Percentiles rank a stretch among this genome's conserved stretches.
phyloP scores from a whole-genome alignment of 139 green algal species.

The Volvox africanus region DNA sequence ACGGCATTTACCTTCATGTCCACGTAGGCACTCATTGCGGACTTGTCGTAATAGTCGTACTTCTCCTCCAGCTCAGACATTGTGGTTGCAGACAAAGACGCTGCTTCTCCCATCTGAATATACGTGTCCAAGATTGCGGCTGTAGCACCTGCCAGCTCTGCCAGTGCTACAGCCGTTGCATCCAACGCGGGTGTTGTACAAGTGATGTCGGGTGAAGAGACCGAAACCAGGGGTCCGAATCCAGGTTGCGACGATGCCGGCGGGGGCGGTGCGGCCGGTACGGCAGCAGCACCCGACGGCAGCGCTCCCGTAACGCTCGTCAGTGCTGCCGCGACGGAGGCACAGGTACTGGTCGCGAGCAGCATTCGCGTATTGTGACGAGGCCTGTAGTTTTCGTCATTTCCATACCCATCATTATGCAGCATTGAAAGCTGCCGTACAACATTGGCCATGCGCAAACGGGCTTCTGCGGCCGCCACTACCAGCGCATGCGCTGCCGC shows the following conservation, averaged over 20 bases:
- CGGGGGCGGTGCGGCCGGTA: background rate
- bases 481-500: background rate
- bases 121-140: background rate
- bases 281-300: background rate
- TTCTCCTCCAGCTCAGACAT: background rate
- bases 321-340: background rate
- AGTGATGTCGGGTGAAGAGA: background rate
- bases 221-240: background rate
- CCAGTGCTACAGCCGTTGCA: background rate
- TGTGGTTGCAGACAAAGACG: background rate
- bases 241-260: too few species aligned
- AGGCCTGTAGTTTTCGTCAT: background rate
- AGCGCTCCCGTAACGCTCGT: background rate
- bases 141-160: background rate
- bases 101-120: background rate
- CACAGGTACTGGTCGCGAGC: background rate
- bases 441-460: background rate
- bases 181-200: conserved; percentile 7
- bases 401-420: background rate
- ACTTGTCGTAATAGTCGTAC: background rate
- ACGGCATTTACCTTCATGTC: background rate
- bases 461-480: background rate
- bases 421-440: background rate
- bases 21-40: background rate
- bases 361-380: background rate